Percentiles rank a stretch among this genome's conserved stretches.
phyloP scores from a whole-genome alignment of 805 yeast species.

The Candida montana region DNA sequence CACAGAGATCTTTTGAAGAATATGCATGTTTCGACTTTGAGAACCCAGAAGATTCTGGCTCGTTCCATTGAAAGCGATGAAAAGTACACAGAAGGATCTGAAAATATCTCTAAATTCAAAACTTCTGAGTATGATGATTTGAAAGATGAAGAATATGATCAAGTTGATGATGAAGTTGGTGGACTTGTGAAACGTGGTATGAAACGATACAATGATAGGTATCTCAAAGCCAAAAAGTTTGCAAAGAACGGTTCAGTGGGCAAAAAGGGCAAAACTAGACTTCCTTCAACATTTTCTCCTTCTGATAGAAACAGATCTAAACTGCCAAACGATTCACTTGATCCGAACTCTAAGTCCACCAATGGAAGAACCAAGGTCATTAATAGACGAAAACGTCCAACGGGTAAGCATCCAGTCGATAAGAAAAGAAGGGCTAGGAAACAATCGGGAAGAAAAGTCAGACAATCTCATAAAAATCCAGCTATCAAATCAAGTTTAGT shows the following conservation, averaged over 20 bases:
- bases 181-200: background rate
- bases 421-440: background rate
- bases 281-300: constrained; percentile 8
- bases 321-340: background rate
- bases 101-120: background rate
- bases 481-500: background rate
- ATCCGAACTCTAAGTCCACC: background rate
- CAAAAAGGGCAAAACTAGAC: constrained; percentile 1
- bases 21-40: constrained; percentile 13
- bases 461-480: background rate
- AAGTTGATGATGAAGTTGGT: no score
- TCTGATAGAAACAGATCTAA: constrained; percentile 7
- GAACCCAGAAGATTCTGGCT: constrained; percentile 1
- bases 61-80: background rate
- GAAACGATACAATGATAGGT: background rate
- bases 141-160: no score
- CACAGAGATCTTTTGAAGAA: constrained; percentile 10
- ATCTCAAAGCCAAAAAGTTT: constrained; percentile 9
- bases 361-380: constrained; percentile 2
- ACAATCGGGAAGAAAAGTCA: background rate
- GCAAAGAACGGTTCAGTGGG: constrained; percentile 11
- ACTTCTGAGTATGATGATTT: no score
- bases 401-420: constrained; percentile 4
- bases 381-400: background rate
- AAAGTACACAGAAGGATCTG: background rate